Evolutionary conservation across 2,329 filamentous ascomycete genomes (phyloP), one percentile per base, ranked within the genome.

Genomic region (Colletotrichum abscissum): DNA sequence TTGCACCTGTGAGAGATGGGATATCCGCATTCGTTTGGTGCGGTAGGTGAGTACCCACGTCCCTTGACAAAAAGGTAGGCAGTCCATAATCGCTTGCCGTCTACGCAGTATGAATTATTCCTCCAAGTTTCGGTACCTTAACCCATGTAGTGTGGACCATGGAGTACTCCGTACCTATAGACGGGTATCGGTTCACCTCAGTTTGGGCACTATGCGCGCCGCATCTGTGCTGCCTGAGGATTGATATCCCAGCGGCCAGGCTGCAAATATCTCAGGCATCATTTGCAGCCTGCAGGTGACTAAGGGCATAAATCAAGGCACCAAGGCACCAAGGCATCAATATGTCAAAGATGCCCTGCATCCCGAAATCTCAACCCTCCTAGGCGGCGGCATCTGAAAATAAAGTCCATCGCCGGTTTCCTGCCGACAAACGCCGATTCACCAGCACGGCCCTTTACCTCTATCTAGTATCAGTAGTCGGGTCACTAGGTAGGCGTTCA

Each of bases 341-440:
- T 2, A 14, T 19, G 24, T 7, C 54, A 56, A 56, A 26, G 19
- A 56, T 7, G 42, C 42, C 33, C 33, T 42, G n/a, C 30, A 8
- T 60, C 12, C 30, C 19, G n/a, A 22, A 19, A 22, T 26, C 12
- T 9, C 8, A 16, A 46, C 35, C 16, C 24, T 5, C 22, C 9
- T 19, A 26, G 22, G 16, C 22, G 38, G 58, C 58, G 35, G 16
- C 33, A 62, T 62, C 42, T 38, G 58, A 42, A 42, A 19, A 62
- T 46, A 11, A 46, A 26, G 58, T 26, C 38, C 35, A 62, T 6
- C 38, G 42, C 1, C 58, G 28, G 28, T n/a, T 28, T 30, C 42
- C 49, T 63, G 60, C 60, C 60, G 42, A 63, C 42, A 63, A 52
- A 52, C 60, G 60, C 60, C 60, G 60, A 63, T 24, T 30, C 14